Conservation (phyloP, 2,329 filamentous ascomycete genomes). For the Xylariomycetidae sp. region DNA sequence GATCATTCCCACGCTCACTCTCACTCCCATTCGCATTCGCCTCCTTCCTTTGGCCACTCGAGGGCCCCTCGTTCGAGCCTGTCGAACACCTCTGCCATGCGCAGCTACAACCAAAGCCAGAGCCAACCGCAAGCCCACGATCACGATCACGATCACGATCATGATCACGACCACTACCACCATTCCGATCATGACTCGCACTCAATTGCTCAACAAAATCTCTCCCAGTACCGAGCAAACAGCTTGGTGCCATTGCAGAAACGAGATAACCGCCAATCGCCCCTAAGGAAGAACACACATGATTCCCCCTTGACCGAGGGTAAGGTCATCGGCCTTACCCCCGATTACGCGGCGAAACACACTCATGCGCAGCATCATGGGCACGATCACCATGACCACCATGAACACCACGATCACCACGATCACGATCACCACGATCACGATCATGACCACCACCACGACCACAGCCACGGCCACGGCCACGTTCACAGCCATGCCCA, state of each 20-base stretch:
- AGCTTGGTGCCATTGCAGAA: slow-evolving; percentile 26
- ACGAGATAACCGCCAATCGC: slow-evolving; percentile 28
- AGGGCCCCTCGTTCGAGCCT: slow-evolving; percentile 26
- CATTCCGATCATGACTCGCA: slow-evolving; percentile 20
- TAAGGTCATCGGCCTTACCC: slow-evolving; percentile 8
- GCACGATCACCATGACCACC: slow-evolving; percentile 23
- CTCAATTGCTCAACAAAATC: slow-evolving; percentile 19
- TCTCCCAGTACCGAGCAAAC: slow-evolving; percentile 28
- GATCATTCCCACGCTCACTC: slow-evolving; percentile 31
- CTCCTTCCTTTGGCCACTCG: slow-evolving; percentile 34
- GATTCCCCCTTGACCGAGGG: slow-evolving; percentile 16
- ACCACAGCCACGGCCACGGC: slow-evolving; percentile 16
- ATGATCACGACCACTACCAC: slow-evolving; percentile 5
- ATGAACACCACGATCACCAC: slow-evolving; percentile 1
- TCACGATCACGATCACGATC: slow-evolving; percentile 27
- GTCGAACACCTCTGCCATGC: slow-evolving; percentile 17
- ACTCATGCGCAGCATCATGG: slow-evolving; percentile 14
- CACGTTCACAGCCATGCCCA: slow-evolving; percentile 3
- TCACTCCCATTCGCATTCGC: slow-evolving; percentile 32
- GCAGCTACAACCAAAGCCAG: slow-evolving; percentile 24
- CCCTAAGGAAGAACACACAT: slow-evolving; percentile 23
- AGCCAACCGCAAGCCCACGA: slow-evolving; percentile 26
- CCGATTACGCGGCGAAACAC: no score
- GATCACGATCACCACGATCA: slow-evolving; percentile 18
- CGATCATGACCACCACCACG: slow-evolving; percentile 16